phyloP scores from a whole-genome alignment of 495 filamentous ascomycete species.

The Aspergillus avenaceus region DNA sequence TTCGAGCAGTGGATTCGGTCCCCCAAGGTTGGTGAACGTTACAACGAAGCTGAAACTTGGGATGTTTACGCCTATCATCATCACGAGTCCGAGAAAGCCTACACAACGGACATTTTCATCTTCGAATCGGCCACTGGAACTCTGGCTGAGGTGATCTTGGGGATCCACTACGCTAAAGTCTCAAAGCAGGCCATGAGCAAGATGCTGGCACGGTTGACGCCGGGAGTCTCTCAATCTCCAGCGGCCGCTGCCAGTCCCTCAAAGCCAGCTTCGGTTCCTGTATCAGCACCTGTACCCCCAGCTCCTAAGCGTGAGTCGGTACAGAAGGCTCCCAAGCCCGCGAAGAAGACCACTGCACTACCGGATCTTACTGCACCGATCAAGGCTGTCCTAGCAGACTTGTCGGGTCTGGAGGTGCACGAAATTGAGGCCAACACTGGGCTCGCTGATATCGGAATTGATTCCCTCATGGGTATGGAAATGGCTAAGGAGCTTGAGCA shows the following conservation, averaged over 20 bases:
- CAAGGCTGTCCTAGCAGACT: conserved; percentile 23
- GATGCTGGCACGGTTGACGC: neutral
- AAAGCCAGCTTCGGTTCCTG: neutral
- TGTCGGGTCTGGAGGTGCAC: conserved; percentile 28
- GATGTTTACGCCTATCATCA: conserved; percentile 13
- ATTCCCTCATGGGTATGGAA: conserved; percentile 51
- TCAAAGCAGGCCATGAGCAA: no score
- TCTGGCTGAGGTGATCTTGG: conserved; percentile 35
- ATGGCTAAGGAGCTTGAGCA: conserved; percentile 39
- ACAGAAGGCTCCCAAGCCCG: neutral
- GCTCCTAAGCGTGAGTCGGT: neutral
- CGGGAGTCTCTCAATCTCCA: neutral
- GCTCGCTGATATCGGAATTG: conserved; percentile 45
- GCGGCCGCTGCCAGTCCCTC: neutral
- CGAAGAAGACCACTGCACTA: neutral
- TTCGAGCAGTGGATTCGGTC: conserved; percentile 40
- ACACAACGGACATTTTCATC: conserved; percentile 17
- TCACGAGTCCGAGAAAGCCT: conserved; percentile 5
- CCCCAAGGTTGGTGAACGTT: no score
- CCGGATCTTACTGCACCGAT: conserved; percentile 3
- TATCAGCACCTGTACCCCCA: neutral
- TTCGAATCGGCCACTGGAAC: conserved; percentile 14
- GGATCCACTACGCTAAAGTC: conserved; percentile 39
- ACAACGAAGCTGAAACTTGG: no score
- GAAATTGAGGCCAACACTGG: conserved; percentile 29